Percentiles rank a stretch among this genome's conserved stretches.
Evolutionary conservation across 2,329 filamentous ascomycete species (phyloP).

Genomic region (Apiospora sp.): DNA sequence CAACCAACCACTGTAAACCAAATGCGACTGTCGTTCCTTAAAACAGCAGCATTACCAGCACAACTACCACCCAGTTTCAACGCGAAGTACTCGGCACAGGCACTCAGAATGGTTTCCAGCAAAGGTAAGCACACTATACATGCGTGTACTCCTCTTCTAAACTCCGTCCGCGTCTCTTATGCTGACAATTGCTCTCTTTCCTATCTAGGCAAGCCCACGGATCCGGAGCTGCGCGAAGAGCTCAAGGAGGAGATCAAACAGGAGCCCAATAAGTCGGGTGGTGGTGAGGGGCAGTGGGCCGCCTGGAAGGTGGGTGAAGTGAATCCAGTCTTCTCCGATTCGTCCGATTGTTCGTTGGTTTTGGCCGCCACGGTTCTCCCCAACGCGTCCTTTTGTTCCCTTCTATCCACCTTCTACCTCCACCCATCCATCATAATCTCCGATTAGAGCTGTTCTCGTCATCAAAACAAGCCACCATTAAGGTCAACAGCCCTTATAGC

Average conservation of each 20-base stretch:
- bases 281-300: conserved; percentile 49
- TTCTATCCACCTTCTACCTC: neutral
- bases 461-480: neutral
- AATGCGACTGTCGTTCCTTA: too few species aligned
- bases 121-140: neutral
- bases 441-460: neutral
- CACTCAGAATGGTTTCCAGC: conserved; percentile 1
- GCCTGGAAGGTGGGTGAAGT: conserved; percentile 47
- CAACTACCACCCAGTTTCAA: neutral
- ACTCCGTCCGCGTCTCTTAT: neutral
- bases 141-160: neutral
- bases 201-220: conserved; percentile 1
- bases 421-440: neutral
- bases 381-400: too few species aligned
- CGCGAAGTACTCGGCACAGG: neutral
- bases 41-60: too few species aligned
- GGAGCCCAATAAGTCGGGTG: conserved; percentile 51
- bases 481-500: neutral
- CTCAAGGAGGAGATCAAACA: conserved; percentile 45
- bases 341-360: neutral
- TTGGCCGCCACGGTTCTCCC: too few species aligned
- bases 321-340: conserved; percentile 25
- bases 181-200: neutral
- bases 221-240: conserved; percentile 19
- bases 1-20: neutral